Conservation (phyloP, 2,329 filamentous ascomycete genomes). For the Cryphonectria nitschkei region DNA sequence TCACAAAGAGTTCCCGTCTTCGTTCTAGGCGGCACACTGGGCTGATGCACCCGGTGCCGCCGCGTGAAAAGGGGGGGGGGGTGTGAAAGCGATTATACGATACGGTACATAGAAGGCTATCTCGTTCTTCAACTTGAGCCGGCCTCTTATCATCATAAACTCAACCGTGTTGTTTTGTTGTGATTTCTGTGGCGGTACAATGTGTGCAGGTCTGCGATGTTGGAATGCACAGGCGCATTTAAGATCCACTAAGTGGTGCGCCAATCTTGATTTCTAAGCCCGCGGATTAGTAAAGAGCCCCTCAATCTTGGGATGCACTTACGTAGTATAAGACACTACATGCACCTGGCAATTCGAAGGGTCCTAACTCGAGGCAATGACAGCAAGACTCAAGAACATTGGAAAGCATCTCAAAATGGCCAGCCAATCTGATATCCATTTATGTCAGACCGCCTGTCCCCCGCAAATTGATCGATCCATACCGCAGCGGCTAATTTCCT, state of each 20-base stretch:
- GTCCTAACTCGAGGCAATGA: slow-evolving; percentile 2
- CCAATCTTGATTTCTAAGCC: slow-evolving; percentile 28
- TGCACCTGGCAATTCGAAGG: no score
- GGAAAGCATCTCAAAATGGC: slow-evolving; percentile 45
- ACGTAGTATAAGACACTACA: not conserved
- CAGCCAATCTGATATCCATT: slow-evolving; percentile 66
- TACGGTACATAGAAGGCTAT: no score
- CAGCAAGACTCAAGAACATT: slow-evolving; percentile 27
- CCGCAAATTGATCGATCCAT: not conserved
- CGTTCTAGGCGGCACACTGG: not conserved
- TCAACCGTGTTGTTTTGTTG: no score
- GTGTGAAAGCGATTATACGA: not conserved
- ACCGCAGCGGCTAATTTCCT: not conserved
- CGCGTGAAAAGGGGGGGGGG: not conserved
- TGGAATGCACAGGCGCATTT: not conserved
- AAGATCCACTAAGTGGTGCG: not conserved
- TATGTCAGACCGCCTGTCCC: slow-evolving; percentile 48
- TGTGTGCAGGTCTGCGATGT: not conserved
- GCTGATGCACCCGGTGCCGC: not conserved
- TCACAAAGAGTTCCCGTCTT: no score
- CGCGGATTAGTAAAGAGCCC: not conserved
- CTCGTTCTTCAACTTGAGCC: no score
- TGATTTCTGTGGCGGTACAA: not conserved
- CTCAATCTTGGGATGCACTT: not conserved
- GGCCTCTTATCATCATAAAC: no score